Evolutionary conservation across 2,329 filamentous ascomycete species (phyloP).

Genomic region (Fusarium cyanostomum): DNA sequence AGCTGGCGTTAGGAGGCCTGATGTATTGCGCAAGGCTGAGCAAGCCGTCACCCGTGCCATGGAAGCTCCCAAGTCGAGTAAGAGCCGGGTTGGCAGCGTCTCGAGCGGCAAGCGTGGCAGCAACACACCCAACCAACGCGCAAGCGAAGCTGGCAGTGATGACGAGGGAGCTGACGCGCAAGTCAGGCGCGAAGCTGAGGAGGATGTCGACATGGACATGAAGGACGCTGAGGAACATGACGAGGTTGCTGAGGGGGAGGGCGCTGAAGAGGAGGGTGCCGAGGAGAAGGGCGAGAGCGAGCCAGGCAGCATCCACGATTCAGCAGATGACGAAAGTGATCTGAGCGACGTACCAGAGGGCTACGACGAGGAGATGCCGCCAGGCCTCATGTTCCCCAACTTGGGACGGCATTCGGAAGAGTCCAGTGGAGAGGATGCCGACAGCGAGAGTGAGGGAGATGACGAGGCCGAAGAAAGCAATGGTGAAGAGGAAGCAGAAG

Average conservation of each 20-base stretch:
- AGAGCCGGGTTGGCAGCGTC: slow-evolving; percentile 61
- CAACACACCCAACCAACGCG: slow-evolving; percentile 49
- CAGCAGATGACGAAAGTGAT: slow-evolving; percentile 75
- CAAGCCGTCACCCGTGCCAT: slow-evolving; percentile 62
- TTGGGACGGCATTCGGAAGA: slow-evolving; percentile 48
- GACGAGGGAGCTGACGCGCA: slow-evolving; percentile 55
- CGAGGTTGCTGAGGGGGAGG: slow-evolving; percentile 44
- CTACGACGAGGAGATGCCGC: slow-evolving; percentile 66
- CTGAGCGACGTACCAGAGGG: slow-evolving; percentile 70
- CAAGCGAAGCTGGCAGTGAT: slow-evolving; percentile 52
- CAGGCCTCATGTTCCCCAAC: slow-evolving; percentile 63
- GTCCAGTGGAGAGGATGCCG: slow-evolving; percentile 49
- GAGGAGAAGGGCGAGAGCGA: slow-evolving; percentile 46
- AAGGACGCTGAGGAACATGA: slow-evolving; percentile 51
- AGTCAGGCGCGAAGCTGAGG: slow-evolving; percentile 48
- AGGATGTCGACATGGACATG: slow-evolving; percentile 54
- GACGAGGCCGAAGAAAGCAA: slow-evolving; percentile 39
- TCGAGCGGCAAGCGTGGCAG: slow-evolving; percentile 60
- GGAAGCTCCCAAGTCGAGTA: slow-evolving; percentile 59
- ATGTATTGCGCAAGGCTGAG: slow-evolving; percentile 70
- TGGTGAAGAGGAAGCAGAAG: slow-evolving; percentile 27
- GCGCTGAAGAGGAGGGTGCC: slow-evolving; percentile 50
- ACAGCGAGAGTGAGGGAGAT: slow-evolving; percentile 49
- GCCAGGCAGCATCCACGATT: slow-evolving; percentile 69
- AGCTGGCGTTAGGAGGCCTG: slow-evolving; percentile 61